These are phyloP conservation scores for Warburgia ugandensis DNA, from an alignment of 164 flowering plant species.

Conservation along the genomic window DNA sequence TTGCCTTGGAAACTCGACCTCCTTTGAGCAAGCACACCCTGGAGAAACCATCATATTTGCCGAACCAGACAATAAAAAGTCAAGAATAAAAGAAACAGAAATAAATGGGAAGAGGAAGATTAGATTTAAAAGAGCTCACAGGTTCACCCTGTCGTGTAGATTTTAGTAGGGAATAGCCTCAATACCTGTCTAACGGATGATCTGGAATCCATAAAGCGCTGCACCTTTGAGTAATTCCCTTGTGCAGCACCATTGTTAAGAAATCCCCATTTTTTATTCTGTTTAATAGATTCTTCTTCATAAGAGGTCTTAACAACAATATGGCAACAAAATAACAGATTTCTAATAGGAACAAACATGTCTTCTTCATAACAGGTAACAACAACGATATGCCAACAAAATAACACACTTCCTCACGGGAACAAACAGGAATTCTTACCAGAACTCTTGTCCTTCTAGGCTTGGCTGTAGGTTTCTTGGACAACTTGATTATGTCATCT, in stretches of 20 bases:
- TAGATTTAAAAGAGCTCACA: background rate
- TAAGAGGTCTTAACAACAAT: too few species aligned
- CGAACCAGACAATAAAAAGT: background rate
- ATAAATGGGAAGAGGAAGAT: background rate
- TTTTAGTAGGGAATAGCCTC: too few species aligned
- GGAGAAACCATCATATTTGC: background rate
- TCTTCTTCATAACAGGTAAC: background rate
- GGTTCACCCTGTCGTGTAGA: too few species aligned
- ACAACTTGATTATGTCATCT: slow-evolving; percentile 95
- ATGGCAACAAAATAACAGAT: background rate
- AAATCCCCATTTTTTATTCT: slow-evolving; percentile 47
- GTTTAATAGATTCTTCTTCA: too few species aligned
- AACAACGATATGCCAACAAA: background rate
- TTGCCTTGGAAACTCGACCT: slow-evolving; percentile 73
- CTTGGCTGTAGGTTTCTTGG: slow-evolving; percentile 34
- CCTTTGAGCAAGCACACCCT: slow-evolving; percentile 80
- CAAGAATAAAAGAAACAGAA: background rate
- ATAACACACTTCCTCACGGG: background rate
- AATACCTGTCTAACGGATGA: slow-evolving; percentile 79
- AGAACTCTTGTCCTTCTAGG: slow-evolving; percentile 41
- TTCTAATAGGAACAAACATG: too few species aligned
- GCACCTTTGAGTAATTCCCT: slow-evolving; percentile 43
- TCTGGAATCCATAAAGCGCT: slow-evolving; percentile 58
- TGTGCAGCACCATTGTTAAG: slow-evolving; percentile 21
- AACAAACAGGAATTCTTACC: slow-evolving; percentile 33